Conservation (phyloP, 495 filamentous ascomycete species). For the Aspergillus incahuasiensis region DNA sequence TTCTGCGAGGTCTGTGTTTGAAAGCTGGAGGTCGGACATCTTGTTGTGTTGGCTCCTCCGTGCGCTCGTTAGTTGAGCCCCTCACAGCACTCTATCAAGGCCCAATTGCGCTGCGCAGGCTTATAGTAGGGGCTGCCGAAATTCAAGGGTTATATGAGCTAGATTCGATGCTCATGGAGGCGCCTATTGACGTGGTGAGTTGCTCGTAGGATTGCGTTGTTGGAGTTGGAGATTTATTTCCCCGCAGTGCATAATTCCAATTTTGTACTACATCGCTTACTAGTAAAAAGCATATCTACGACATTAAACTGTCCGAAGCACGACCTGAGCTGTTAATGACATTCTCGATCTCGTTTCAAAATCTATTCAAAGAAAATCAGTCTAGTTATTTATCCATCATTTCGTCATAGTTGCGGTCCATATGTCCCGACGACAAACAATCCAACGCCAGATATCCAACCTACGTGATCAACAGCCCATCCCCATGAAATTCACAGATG, state of each 20-base stretch:
- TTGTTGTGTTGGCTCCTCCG: background rate
- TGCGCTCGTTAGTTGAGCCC: no score
- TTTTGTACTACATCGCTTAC: background rate
- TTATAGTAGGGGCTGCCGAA: background rate
- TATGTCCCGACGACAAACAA: background rate
- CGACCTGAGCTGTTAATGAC: no score
- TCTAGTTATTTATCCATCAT: background rate
- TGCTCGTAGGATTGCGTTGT: background rate
- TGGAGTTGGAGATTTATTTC: constrained; percentile 2
- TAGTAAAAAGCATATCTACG: no score
- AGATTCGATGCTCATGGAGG: background rate
- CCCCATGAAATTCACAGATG: constrained; percentile 23
- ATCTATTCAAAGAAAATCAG: background rate
- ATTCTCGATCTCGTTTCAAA: no score
- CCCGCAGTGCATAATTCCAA: background rate
- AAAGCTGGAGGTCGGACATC: constrained; percentile 18
- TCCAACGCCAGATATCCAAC: background rate
- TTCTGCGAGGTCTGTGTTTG: constrained; percentile 65
- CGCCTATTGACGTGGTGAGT: background rate
- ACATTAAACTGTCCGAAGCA: no score
- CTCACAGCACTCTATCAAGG: background rate
- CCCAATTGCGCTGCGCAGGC: background rate
- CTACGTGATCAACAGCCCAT: constrained; percentile 22
- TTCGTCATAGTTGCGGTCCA: background rate
- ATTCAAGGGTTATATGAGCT: background rate